Conservation (phyloP, 2,329 filamentous ascomycete genomes). For the Xenosphaeropsis pyriputrescens region DNA sequence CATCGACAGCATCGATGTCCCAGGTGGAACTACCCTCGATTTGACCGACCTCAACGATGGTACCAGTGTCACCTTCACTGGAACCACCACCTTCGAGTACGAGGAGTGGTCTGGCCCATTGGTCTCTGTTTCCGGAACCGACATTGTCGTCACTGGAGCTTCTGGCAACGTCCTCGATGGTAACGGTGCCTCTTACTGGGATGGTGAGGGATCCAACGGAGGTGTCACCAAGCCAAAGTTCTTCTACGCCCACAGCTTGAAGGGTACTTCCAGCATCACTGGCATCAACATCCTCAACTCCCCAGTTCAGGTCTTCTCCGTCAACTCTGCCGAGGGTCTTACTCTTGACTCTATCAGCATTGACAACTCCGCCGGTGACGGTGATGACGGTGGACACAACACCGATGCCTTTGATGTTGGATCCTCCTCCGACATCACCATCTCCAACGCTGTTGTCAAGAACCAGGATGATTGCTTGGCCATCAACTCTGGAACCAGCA, state of each 20-base stretch:
- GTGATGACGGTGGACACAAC: slow-evolving; percentile 22
- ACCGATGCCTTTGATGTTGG: slow-evolving; percentile 39
- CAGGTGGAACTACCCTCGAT: slow-evolving; percentile 42
- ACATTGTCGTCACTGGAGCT: slow-evolving; percentile 36
- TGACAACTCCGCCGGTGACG: slow-evolving; percentile 37
- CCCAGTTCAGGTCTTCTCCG: slow-evolving; percentile 30
- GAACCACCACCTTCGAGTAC: slow-evolving; percentile 53
- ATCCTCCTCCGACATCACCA: slow-evolving; percentile 28
- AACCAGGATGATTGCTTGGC: slow-evolving; percentile 48
- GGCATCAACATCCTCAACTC: slow-evolving; percentile 36
- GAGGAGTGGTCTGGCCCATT: slow-evolving; percentile 51
- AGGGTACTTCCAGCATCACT: slow-evolving; percentile 28
- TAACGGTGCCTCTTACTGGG: slow-evolving; percentile 44
- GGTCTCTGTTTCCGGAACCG: slow-evolving; percentile 41
- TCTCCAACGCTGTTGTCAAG: slow-evolving; percentile 32
- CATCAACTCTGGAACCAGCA: slow-evolving; percentile 34
- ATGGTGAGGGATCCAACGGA: slow-evolving; percentile 40
- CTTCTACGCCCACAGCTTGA: slow-evolving; percentile 38
- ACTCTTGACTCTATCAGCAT: slow-evolving; percentile 34
- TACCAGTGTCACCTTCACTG: slow-evolving; percentile 45
- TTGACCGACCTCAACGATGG: slow-evolving; percentile 34
- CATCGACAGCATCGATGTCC: slow-evolving; percentile 36
- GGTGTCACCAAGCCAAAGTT: slow-evolving; percentile 50
- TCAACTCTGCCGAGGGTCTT: slow-evolving; percentile 27
- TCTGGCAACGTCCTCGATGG: slow-evolving; percentile 38